Evolutionary conservation across 768 basidiomycete species (phyloP).

Genomic region (Lactarius quietus): DNA sequence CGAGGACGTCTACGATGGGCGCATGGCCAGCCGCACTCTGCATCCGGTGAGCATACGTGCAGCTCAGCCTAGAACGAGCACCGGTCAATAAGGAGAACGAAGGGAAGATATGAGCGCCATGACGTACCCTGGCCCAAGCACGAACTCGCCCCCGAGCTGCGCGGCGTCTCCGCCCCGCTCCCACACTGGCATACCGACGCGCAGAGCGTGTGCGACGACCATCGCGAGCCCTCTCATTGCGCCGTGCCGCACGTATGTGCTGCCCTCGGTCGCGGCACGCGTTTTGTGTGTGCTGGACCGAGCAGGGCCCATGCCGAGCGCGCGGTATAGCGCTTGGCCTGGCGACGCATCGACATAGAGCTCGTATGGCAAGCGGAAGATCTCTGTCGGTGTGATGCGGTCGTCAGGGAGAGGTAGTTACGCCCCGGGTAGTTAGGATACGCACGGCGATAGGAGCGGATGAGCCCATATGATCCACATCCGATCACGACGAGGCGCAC

Average conservation of each 20-base stretch:
- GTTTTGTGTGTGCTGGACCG: slow-evolving; percentile 37
- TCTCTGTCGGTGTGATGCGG: slow-evolving; percentile 38
- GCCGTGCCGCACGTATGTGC: slow-evolving; percentile 60
- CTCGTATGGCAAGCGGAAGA: slow-evolving; percentile 66
- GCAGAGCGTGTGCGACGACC: slow-evolving; percentile 66
- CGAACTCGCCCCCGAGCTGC: slow-evolving; percentile 90
- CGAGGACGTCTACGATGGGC: slow-evolving; percentile 64
- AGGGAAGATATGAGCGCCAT: background rate
- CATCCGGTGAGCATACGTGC: slow-evolving; percentile 84
- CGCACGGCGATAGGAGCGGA: slow-evolving; percentile 66
- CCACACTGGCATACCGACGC: slow-evolving; percentile 77
- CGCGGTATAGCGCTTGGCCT: slow-evolving; percentile 56
- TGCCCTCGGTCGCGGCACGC: slow-evolving; percentile 29
- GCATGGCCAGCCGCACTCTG: slow-evolving; percentile 68
- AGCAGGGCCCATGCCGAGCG: slow-evolving; percentile 70
- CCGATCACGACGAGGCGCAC: slow-evolving; percentile 71
- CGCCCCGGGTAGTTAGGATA: slow-evolving; percentile 15
- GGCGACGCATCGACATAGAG: slow-evolving; percentile 75
- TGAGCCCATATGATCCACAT: slow-evolving; percentile 73
- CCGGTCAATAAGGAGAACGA: too few relatives aligned
- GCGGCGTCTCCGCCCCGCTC: slow-evolving; percentile 70
- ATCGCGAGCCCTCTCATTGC: slow-evolving; percentile 64
- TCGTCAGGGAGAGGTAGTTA: background rate
- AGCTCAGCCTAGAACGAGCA: slow-evolving; percentile 47
- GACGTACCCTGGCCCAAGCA: slow-evolving; percentile 57